Evolutionary conservation across 192 early-diverging fungal species (phyloP), one percentile per base, ranked within the genome.

Genomic region (Spizellomyces sp.): DNA sequence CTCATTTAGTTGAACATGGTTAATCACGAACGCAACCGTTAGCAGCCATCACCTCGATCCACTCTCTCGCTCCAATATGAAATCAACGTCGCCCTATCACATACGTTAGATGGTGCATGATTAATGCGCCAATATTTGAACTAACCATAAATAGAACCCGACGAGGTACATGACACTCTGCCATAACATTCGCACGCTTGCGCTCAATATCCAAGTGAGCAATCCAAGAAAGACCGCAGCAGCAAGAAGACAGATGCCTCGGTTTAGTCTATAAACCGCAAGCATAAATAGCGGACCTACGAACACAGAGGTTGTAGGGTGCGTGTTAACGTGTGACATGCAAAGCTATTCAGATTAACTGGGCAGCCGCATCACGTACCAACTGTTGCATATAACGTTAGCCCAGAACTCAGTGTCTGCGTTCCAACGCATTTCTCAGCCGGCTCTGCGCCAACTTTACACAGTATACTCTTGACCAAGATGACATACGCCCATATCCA

Each of bases 11-110:
- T 3, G 27, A 36, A 36, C 0, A 3, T 36, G 27, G n/a, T 3
- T 36, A 36, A 3, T 36, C 27, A 36, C 27, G 1, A 36, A 36
- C 1, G 50, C 4, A 54, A 54, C 14, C 50, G 17, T 54, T n/a
- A 54, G 17, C 50, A 22, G 15, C 52, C 15, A 15, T 12, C 4
- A 61, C 59, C 59, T 66, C 70, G 62, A 27, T 72, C 62, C 2
- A 65, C 36, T 43, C 21, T n/a, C 48, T 72, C 70, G 48, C 9
- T 52, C 70, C 70, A 72, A 65, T 72, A 72, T 5, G 70, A 64
- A 10, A 72, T n/a, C 5, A 70, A 27, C 6, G 69, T 47, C 12
- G 19, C n/a, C 36, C 63, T 64, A 45, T 9, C 27, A 36, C 0
- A 36, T 36, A 0, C 27, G 27, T 36, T 36, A 36, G 27, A 36